These are phyloP conservation scores for Leptographium procerum DNA, from an alignment of 2,329 filamentous ascomycete genomes.

Conservation along the genomic window DNA sequence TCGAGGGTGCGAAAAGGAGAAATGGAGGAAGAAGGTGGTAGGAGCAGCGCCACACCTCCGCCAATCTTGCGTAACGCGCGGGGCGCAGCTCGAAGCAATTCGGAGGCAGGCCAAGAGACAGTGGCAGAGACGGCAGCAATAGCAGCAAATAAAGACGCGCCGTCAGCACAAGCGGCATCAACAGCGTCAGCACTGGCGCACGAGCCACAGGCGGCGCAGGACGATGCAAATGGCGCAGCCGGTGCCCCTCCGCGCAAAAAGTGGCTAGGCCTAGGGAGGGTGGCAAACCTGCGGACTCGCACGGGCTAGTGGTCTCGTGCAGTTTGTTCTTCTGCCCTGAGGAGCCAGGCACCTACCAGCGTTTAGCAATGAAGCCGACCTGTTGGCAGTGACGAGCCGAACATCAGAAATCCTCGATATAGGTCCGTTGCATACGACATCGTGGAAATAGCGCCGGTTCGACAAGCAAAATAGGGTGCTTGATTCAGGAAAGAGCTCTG, in stretches of 20 bases:
- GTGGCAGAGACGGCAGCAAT: background rate
- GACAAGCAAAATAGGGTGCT: background rate
- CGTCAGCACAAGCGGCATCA: background rate
- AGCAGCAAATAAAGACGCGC: background rate
- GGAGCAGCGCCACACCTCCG: constrained; percentile 40
- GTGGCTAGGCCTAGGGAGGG: constrained; percentile 23
- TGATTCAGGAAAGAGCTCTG: background rate
- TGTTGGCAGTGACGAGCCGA: background rate
- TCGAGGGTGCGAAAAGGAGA: constrained; percentile 27
- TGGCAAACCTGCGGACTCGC: constrained; percentile 19
- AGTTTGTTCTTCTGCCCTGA: background rate
- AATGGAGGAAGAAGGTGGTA: constrained; percentile 23
- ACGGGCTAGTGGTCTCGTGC: constrained; percentile 12
- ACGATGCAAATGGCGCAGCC: constrained; percentile 2
- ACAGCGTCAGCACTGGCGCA: background rate
- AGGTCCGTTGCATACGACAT: background rate
- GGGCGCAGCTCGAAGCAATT: constrained; percentile 8
- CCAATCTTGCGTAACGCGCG: constrained; percentile 38
- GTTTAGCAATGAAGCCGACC: too few species aligned
- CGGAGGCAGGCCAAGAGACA: background rate
- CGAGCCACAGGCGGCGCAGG: background rate
- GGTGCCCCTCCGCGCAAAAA: constrained; percentile 12
- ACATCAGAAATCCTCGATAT: too few species aligned
- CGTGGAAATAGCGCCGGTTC: background rate
- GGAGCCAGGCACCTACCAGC: background rate